Conservation (phyloP, 192 early-diverging fungal species). For the Dispira simplex region DNA sequence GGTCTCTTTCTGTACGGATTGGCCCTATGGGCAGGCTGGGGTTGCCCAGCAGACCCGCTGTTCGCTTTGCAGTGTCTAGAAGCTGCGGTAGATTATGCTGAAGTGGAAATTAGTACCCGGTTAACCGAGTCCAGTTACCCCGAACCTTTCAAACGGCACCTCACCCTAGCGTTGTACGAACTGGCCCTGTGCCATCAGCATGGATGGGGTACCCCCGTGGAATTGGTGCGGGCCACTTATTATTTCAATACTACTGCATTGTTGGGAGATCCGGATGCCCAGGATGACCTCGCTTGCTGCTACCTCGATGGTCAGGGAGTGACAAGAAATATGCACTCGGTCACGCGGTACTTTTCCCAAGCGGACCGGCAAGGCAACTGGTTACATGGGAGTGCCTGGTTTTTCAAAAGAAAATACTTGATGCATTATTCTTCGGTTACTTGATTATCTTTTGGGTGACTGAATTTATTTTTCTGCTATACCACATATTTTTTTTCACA, state of each 20-base stretch:
- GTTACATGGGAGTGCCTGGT: neutral
- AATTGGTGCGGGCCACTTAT: neutral
- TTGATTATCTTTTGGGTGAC: no score
- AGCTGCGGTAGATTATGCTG: neutral
- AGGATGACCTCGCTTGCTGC: neutral
- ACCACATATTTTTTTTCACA: no score
- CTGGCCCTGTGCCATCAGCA: slow-evolving; percentile 5
- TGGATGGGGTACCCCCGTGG: neutral
- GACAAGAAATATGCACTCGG: neutral
- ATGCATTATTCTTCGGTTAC: no score
- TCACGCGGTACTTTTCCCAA: slow-evolving; percentile 2
- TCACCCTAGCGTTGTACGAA: slow-evolving; percentile 11
- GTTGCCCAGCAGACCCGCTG: neutral
- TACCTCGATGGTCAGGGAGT: slow-evolving; percentile 3
- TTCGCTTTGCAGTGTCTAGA: neutral
- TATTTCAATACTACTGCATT: slow-evolving; percentile 8
- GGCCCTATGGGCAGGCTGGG: slow-evolving; percentile 4
- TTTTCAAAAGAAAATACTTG: slow-evolving; percentile 10
- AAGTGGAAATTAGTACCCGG: neutral
- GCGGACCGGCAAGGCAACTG: neutral
- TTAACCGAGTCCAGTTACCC: neutral
- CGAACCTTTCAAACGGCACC: neutral
- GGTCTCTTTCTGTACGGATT: slow-evolving; percentile 10
- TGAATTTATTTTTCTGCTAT: no score
- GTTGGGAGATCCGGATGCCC: slow-evolving; percentile 11